phyloP scores from a whole-genome alignment of 306 rosid species.

The Herpetospermum pedunculosum region DNA sequence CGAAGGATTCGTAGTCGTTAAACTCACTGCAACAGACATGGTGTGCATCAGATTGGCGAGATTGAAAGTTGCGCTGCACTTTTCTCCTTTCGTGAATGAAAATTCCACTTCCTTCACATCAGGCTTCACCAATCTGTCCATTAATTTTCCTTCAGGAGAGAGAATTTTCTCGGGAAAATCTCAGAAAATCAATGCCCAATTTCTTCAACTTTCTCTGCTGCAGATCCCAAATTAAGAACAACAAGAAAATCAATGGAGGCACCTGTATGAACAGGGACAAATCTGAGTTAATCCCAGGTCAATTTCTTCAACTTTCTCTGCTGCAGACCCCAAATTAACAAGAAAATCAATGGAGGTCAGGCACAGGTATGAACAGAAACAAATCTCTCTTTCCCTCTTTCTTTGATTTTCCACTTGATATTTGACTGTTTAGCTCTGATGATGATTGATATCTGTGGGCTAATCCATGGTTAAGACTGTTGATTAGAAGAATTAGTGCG shows the following conservation, averaged over 20 bases:
- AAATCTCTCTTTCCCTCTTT: no score
- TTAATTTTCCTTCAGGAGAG: neutral
- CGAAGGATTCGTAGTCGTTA: slow-evolving; percentile 54
- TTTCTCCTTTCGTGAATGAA: slow-evolving; percentile 36
- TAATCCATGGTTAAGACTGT: neutral
- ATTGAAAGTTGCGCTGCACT: slow-evolving; percentile 46
- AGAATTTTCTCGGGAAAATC: neutral
- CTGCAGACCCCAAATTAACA: neutral
- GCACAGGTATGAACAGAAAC: neutral
- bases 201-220: neutral
- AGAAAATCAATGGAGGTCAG: neutral
- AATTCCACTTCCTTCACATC: slow-evolving; percentile 60
- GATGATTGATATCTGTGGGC: neutral
- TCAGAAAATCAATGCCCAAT: neutral
- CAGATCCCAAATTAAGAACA: neutral
- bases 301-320: neutral
- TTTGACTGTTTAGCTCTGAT: neutral
- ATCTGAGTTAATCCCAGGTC: neutral
- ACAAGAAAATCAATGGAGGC: neutral
- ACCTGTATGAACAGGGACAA: neutral
- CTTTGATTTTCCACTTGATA: neutral
- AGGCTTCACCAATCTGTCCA: slow-evolving; percentile 86
- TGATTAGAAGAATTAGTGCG: neutral
- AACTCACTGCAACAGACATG: slow-evolving; percentile 82
- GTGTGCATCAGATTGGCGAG: slow-evolving; percentile 86